These are phyloP conservation scores for Neospora caninum DNA, from an alignment of 169 alveolate genomes.

Conservation along the genomic window DNA sequence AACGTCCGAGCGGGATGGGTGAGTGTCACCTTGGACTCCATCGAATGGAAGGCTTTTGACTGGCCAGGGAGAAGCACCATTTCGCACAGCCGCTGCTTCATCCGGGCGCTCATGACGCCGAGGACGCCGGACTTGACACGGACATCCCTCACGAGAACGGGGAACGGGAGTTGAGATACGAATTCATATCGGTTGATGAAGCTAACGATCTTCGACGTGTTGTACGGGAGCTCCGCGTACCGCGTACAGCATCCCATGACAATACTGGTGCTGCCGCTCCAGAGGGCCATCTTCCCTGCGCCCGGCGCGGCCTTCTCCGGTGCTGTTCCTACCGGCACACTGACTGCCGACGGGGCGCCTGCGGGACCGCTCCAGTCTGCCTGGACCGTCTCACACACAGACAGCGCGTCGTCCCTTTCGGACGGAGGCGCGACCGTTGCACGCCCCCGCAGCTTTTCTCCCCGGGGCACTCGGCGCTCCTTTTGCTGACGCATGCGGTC, in stretches of 20 bases:
- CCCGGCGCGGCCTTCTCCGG: not conserved
- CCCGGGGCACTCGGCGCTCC: not conserved
- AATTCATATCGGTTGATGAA: slow-evolving; percentile 81
- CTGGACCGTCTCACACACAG: not conserved
- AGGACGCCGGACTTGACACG: slow-evolving; percentile 42
- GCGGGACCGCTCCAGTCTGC: not conserved
- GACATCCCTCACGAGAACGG: slow-evolving; percentile 72
- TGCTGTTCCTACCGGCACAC: not conserved
- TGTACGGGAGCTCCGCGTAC: slow-evolving; percentile 81
- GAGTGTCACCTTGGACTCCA: slow-evolving; percentile 53
- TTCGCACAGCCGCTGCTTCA: slow-evolving; percentile 50
- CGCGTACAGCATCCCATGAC: slow-evolving; percentile 82
- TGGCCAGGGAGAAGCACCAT: slow-evolving; percentile 48
- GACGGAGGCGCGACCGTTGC: not conserved
- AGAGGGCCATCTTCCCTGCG: not conserved
- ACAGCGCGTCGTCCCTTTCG: not conserved
- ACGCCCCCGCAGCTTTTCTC: not conserved
- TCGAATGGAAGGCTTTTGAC: slow-evolving; percentile 63
- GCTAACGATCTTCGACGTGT: slow-evolving; percentile 80
- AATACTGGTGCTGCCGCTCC: slow-evolving; percentile 42
- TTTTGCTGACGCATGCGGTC: slow-evolving; percentile 20
- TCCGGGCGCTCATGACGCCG: slow-evolving; percentile 47
- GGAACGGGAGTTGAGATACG: slow-evolving; percentile 79
- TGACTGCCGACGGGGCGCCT: slow-evolving; percentile 23
- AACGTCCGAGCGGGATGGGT: slow-evolving; percentile 17